Conservation (phyloP, 2,329 filamentous ascomycete species). For the Fusarium hostae region DNA sequence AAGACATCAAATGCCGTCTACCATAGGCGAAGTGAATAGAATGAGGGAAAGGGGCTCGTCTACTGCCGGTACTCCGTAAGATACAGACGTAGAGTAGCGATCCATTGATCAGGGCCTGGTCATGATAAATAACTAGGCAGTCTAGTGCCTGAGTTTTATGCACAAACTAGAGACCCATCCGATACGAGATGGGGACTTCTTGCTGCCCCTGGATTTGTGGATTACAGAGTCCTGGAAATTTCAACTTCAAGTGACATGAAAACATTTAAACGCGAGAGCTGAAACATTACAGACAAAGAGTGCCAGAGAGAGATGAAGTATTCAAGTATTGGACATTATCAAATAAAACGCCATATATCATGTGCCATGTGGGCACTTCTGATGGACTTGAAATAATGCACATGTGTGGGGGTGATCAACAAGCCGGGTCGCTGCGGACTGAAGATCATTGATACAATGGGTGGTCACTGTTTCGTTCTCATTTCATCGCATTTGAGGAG, state of each 20-base stretch:
- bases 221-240: conserved; percentile 1
- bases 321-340: not conserved
- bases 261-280: not conserved
- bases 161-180: conserved; percentile 26
- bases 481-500: not conserved
- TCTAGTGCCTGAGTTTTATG: conserved; percentile 23
- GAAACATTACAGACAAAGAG: not conserved
- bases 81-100: not conserved
- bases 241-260: not conserved
- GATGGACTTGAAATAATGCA: not conserved
- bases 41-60: not conserved
- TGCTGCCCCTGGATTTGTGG: conserved; percentile 31
- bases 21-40: not conserved
- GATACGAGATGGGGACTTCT: conserved; percentile 30
- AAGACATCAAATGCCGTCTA: conserved; percentile 15
- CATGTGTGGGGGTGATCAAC: conserved; percentile 32
- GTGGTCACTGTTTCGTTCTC: not conserved
- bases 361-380: conserved; percentile 8
- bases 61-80: not conserved
- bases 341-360: conserved; percentile 3
- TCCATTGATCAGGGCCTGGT: conserved; percentile 16
- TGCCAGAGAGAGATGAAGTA: not conserved
- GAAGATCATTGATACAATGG: conserved; percentile 23
- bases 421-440: conserved; percentile 13
- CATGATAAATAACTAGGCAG: not conserved